A percentile compares a stretch with the other conserved stretches of the same genome.
phyloP scores from a whole-genome alignment of 805 yeast species.

The Ogataea ganodermae region DNA sequence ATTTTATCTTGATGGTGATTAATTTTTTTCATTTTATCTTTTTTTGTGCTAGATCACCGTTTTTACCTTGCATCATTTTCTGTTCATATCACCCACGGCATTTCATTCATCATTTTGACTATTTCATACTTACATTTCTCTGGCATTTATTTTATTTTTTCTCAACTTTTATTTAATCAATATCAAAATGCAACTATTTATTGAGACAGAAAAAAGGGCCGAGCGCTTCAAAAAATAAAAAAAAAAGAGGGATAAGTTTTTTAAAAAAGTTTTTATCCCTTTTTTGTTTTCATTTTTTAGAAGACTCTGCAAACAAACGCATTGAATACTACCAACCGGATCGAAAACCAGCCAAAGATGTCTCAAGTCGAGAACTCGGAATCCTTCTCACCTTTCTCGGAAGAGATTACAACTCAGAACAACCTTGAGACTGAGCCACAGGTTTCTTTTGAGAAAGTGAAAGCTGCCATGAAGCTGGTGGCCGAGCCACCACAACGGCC shows the following conservation, averaged over 20 bases:
- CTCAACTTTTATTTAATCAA: not conserved
- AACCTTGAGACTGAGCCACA: not conserved
- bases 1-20: not conserved
- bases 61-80: slow-evolving; percentile 5
- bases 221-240: not conserved
- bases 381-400: not conserved
- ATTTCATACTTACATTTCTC: not conserved
- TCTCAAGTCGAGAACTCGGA: not conserved
- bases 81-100: not conserved
- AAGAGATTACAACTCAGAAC: not conserved
- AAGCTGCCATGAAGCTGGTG: slow-evolving; percentile 11
- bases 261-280: not conserved
- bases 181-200: not conserved
- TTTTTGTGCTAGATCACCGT: not conserved
- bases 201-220: slow-evolving; percentile 1
- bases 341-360: not conserved
- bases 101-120: not conserved
- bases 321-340: not conserved
- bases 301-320: slow-evolving; percentile 2
- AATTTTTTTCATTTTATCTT: not conserved
- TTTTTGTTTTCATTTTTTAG: not conserved
- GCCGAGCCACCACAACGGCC: slow-evolving; percentile 3
- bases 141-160: not conserved
- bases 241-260: slow-evolving; percentile 3
- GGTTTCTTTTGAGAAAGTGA: not conserved